Evolutionary conservation across 2,329 filamentous ascomycete genomes (phyloP), one percentile per base, ranked within the genome.

Genomic region (Zymoseptoria ardabiliae): DNA sequence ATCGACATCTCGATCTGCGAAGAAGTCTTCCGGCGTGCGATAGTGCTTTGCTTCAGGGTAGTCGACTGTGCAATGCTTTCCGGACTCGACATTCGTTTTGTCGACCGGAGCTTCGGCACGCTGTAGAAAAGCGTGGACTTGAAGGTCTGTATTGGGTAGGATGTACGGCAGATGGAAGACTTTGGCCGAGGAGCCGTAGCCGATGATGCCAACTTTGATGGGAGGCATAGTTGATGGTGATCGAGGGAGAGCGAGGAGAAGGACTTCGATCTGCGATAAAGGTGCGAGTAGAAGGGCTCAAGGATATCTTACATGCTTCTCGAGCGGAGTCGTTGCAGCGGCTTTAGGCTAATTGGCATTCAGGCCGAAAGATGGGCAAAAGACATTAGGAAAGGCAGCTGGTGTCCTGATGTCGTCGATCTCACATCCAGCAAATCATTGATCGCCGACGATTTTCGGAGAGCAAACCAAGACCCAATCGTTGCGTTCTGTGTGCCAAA

Each of bases 131-230:
- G 79, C 78, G 20, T 77, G 69, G 28, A 82, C 72, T 52, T 78
- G 66, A 13, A 79, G 73, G 52, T 81, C 76, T 2, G 76, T 71
- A 63, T 78, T 79, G 1, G 75, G 73, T 0, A 74, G 70, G 63
- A 82, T 80, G 63, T 79, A 82, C 0, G 80, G 80, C 2, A 81
- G 72, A 58, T 82, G 79, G 60, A 81, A 82, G 61, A 69, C 75
- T 62, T 77, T 79, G 17, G 78, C 70, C 0, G 79, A 75, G 57
- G 76, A 75, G 68, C 80, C 79, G 58, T 82, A 82, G 62, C 80
- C 80, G 35, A 82, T 69, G 51, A 82, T 66, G 45, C 79, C 79
- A 41, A 81, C 74, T 64, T 79, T 81, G 70, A 81, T 70, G 22
- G 70, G 63, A 20, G 64, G 60, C 66, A 67, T 67, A 13, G 3